Conservation (phyloP, 805 yeast species). For the Middelhovenomyces tepae region DNA sequence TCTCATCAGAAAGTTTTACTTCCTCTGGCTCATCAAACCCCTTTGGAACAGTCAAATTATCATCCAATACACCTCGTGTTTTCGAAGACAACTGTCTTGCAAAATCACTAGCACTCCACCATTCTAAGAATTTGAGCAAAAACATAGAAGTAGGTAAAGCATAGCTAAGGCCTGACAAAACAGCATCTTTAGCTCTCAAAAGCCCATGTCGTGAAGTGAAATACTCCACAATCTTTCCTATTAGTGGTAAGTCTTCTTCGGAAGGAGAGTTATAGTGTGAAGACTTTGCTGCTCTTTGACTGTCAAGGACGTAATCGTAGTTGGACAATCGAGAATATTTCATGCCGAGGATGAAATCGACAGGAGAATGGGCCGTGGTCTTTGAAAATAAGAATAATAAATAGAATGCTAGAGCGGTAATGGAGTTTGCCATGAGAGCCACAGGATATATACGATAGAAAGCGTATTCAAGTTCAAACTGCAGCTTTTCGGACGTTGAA, state of each 20-base stretch:
- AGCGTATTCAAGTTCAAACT: constrained; percentile 22
- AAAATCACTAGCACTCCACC: constrained; percentile 83
- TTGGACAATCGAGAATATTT: constrained; percentile 52
- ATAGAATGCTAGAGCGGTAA: constrained; percentile 48
- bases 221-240: constrained; percentile 9
- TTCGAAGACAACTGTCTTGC: constrained; percentile 48
- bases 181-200: constrained; percentile 19
- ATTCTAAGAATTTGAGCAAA: constrained; percentile 72
- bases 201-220: constrained; percentile 25
- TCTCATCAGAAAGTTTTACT: constrained; percentile 5
- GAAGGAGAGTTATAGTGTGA: background rate
- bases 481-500: constrained; percentile 18
- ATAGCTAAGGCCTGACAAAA: constrained; percentile 24
- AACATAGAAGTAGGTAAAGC: constrained; percentile 77
- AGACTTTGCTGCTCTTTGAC: constrained; percentile 15
- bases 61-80: constrained; percentile 16
- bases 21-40: constrained; percentile 13
- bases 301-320: constrained; percentile 21
- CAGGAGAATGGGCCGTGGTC: constrained; percentile 51
- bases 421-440: constrained; percentile 37
- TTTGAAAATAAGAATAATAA: constrained; percentile 60
- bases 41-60: constrained; percentile 17
- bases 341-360: constrained; percentile 53
- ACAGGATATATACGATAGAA: constrained; percentile 59
- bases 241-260: constrained; percentile 8